Evolutionary conservation across 139 green algal species (phyloP), one percentile per base, ranked within the genome.

Genomic region (Monoraphidium neglectum): DNA sequence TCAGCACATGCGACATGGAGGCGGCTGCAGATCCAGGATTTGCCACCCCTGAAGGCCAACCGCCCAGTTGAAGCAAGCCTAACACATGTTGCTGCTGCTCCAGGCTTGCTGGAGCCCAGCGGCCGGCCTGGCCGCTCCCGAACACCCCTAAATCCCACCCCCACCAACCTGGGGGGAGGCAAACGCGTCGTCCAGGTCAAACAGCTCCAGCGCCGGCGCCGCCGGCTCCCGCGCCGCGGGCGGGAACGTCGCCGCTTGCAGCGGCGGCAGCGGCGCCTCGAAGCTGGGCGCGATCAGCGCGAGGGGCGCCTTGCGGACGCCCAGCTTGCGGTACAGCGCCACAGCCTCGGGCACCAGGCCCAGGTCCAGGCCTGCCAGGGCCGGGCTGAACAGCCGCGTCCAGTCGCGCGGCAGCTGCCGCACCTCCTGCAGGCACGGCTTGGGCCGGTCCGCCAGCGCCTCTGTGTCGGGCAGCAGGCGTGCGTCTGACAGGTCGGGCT

Each of bases 101-200:
- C n/a, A n/a, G n/a, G n/a, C n/a, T n/a, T n/a, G n/a, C n/a, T n/a
- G n/a, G n/a, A n/a, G n/a, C n/a, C n/a, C n/a, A n/a, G n/a, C n/a
- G n/a, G n/a, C n/a, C n/a, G n/a, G n/a, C n/a, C n/a, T n/a, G n/a
- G n/a, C n/a, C n/a, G n/a, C n/a, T n/a, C n/a, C n/a, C n/a, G n/a
- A n/a, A n/a, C n/a, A n/a, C n/a, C n/a, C n/a, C n/a, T n/a, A n/a
- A n/a, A n/a, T n/a, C n/a, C n/a, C n/a, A n/a, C n/a, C n/a, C n/a
- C n/a, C 59, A 67, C 81, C 61, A 37, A 93, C 88, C 70, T 87
- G 80, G 62, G 92, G 81, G 68, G 78, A 84, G 21, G 88, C 89
- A 78, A 97, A 93, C 66, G 78, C 80, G 60, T 95, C 92, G 64
- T 97, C 93, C 46, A 97, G 79, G 77, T 97, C 93, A 64, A 95